Evolutionary conservation across 179 eudicot species (phyloP), one percentile per base, ranked within the genome.

Genomic region (Beta macrorhiza): DNA sequence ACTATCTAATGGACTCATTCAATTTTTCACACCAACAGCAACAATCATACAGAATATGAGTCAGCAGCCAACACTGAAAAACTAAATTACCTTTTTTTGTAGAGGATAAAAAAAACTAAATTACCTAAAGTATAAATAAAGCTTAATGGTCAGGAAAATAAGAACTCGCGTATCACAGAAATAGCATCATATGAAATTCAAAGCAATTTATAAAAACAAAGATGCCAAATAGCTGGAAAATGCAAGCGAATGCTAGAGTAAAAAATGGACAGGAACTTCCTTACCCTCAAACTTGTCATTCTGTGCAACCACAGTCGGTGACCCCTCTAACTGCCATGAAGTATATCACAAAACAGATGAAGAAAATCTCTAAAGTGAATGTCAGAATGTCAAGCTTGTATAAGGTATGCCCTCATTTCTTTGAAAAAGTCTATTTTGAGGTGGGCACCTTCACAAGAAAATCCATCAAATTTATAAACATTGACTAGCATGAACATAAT

Each of bases 241-340:
- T 68, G 56, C 29, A 20, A 72, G 19, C 69, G 4, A 32, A 55
- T 73, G 55, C 19, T 19, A 73, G 2, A 72, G 12, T 14, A 32
- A 62, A 12, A 20, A 1, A 11, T 37, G 9, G 7, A 64, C 13
- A 20, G 51, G 11, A 63, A 63, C 29, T 67, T 17, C 72, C 88
- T 87, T 76, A 94, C 98, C 98, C 69, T 89, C 89, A 80, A 94
- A 92, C 81, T 92, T 92, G 79, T 94, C 91, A 82, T 94, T 94
- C 82, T 94, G 98, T 8, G 97, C 95, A 80, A 86, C 98, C 69
- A 94, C 98, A 62, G 90, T 85, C 0, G 97, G 95, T 32, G 98
- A 94, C 47, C 98, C 98, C 81, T 92, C 98, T 78, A 94, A 93
- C 95, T 93, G 90, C 76, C 80, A 81, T 20, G 53, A 77, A 74